Conservation (phyloP, 371 early-diverging fungal species). For the Apophysomyces elegans region DNA sequence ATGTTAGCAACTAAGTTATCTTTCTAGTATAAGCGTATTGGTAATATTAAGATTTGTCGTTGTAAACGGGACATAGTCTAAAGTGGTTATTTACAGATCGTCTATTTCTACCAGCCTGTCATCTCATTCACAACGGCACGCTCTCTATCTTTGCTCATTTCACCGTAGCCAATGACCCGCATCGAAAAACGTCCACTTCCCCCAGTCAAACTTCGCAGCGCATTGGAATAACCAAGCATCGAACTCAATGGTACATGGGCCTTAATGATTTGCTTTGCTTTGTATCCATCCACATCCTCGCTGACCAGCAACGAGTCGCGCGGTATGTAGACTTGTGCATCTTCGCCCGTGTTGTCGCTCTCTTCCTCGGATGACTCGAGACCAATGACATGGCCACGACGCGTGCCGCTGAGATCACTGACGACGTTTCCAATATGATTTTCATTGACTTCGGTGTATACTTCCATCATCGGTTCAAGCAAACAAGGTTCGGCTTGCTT, state of each 20-base stretch:
- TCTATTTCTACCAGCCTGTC: slow-evolving; percentile 37
- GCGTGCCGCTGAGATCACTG: slow-evolving; percentile 78
- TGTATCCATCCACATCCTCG: slow-evolving; percentile 36
- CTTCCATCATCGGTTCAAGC: slow-evolving; percentile 90
- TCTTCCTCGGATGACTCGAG: slow-evolving; percentile 48
- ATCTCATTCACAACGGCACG: slow-evolving; percentile 70
- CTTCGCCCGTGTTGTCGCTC: slow-evolving; percentile 20
- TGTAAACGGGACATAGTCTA: not conserved
- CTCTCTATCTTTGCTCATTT: slow-evolving; percentile 76
- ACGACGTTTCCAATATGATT: slow-evolving; percentile 80
- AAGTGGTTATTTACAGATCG: not conserved
- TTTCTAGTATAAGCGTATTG: too few relatives aligned
- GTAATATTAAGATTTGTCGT: not conserved
- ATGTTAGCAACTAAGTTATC: too few relatives aligned
- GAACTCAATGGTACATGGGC: slow-evolving; percentile 83
- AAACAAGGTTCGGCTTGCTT: slow-evolving; percentile 60
- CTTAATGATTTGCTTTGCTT: slow-evolving; percentile 57
- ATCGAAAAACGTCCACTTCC: slow-evolving; percentile 86
- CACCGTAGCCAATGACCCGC: slow-evolving; percentile 84
- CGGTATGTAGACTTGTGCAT: slow-evolving; percentile 57
- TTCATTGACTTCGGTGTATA: slow-evolving; percentile 73
- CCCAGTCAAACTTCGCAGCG: slow-evolving; percentile 84
- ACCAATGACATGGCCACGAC: slow-evolving; percentile 75
- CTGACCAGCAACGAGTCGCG: slow-evolving; percentile 46
- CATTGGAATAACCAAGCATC: slow-evolving; percentile 89